phyloP scores from a whole-genome alignment of 495 filamentous ascomycete species.

The Monascus purpureus region DNA sequence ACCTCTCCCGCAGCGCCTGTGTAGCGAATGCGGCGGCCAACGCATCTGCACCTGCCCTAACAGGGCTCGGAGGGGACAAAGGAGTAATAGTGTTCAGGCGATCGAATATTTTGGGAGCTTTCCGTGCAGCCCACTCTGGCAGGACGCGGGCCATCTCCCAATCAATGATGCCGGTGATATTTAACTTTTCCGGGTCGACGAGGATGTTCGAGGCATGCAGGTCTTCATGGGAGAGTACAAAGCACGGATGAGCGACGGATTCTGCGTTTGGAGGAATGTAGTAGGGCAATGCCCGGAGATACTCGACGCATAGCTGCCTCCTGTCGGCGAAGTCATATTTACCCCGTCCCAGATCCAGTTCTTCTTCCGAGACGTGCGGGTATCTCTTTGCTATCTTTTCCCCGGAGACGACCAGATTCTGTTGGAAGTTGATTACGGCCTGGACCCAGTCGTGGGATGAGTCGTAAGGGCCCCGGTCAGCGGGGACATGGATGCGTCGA shows the following conservation, averaged over 20 bases:
- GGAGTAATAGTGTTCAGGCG: too few species aligned
- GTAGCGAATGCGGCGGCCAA: too few species aligned
- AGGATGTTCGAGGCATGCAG: neutral
- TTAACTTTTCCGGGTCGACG: neutral
- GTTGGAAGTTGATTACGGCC: neutral
- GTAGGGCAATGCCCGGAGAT: neutral
- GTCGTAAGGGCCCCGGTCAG: neutral
- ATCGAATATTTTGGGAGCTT: neutral
- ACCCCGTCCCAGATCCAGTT: neutral
- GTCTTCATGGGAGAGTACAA: neutral
- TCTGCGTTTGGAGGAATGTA: neutral
- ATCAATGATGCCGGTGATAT: conserved; percentile 2
- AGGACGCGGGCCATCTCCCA: conserved; percentile 3
- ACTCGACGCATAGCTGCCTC: neutral
- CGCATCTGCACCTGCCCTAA: too few species aligned
- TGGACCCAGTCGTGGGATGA: neutral
- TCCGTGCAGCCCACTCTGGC: conserved; percentile 1
- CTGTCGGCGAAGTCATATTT: neutral
- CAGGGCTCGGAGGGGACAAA: too few species aligned
- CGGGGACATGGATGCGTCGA: neutral
- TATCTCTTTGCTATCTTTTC: neutral
- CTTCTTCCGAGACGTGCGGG: neutral
- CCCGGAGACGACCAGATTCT: neutral
- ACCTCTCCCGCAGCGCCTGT: too few species aligned
- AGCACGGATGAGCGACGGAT: neutral